A percentile compares a stretch with the other conserved stretches of the same genome.
phyloP scores from a whole-genome alignment of 106 monocot genomes.

The Narthecium ossifragum region DNA sequence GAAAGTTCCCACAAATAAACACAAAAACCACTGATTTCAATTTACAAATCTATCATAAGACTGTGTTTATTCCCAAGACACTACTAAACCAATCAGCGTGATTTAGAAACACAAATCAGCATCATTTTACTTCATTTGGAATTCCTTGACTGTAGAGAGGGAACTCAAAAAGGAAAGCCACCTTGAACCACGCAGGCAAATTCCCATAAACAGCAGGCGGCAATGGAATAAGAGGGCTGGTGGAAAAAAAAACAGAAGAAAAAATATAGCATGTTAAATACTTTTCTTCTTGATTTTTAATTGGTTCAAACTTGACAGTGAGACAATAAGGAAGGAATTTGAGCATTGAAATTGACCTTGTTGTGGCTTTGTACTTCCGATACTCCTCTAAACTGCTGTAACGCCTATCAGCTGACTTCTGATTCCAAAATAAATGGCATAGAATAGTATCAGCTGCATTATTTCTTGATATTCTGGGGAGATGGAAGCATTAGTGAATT shows the following conservation, averaged over 20 bases:
- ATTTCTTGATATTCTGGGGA: no score
- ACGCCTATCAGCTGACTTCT: constrained; percentile 82
- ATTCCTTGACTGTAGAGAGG: constrained; percentile 71
- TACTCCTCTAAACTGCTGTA: constrained; percentile 47
- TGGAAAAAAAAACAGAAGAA: background rate
- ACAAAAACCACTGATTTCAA: no score
- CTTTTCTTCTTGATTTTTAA: no score
- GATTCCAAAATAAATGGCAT: background rate
- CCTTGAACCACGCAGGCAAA: constrained; percentile 80
- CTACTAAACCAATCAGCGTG: no score
- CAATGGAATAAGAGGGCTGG: constrained; percentile 85
- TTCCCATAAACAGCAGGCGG: constrained; percentile 59
- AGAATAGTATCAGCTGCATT: background rate
- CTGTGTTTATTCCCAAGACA: no score
- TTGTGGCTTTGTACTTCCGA: constrained; percentile 61
- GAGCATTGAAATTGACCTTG: constrained; percentile 39
- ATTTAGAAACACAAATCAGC: no score
- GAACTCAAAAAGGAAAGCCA: constrained; percentile 69
- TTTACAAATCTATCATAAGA: no score
- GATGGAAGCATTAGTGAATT: background rate
- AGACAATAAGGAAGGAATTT: background rate
- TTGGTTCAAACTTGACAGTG: background rate
- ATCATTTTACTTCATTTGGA: no score
- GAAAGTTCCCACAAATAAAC: no score
- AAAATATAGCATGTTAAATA: background rate